Conservation (phyloP, 2,329 filamentous ascomycete species). For the Corynespora cassiicola region DNA sequence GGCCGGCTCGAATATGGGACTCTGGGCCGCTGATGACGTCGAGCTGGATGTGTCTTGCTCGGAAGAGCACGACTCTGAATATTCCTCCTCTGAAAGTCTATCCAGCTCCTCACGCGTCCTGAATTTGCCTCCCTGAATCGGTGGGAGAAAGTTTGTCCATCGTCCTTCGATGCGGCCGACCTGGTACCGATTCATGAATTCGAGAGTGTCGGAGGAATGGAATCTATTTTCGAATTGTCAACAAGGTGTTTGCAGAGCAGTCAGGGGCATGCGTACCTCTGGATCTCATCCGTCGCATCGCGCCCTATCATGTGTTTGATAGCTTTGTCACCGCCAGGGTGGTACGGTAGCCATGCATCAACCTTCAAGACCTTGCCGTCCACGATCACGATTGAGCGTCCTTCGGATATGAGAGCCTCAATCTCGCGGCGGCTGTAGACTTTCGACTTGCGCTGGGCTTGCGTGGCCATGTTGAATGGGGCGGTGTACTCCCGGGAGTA, state of each 20-base stretch:
- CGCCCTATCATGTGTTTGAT: constrained; percentile 92
- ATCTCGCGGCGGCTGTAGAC: constrained; percentile 70
- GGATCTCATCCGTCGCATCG: constrained; percentile 94
- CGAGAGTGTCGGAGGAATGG: constrained; percentile 78
- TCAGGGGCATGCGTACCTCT: constrained; percentile 69
- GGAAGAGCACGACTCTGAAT: constrained; percentile 18
- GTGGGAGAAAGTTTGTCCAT: constrained; percentile 89
- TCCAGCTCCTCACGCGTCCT: constrained; percentile 56
- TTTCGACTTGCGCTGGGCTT: constrained; percentile 50
- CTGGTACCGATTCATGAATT: constrained; percentile 80
- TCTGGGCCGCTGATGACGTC: constrained; percentile 61
- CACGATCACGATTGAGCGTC: constrained; percentile 79
- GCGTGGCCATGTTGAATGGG: constrained; percentile 29
- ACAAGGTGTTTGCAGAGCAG: constrained; percentile 1
- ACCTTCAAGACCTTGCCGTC: constrained; percentile 83
- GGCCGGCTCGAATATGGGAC: constrained; percentile 64
- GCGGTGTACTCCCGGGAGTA: constrained; percentile 1
- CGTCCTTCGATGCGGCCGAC: constrained; percentile 81
- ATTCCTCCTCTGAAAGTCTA: constrained; percentile 43
- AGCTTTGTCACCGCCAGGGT: constrained; percentile 89
- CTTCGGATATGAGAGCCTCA: constrained; percentile 83
- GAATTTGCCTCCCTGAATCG: constrained; percentile 88
- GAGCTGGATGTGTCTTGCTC: constrained; percentile 35
- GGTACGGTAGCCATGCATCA: constrained; percentile 86
- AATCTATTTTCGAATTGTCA: constrained; percentile 60